Conservation (phyloP, 192 early-diverging fungal genomes). For the Piromyces finnis region DNA sequence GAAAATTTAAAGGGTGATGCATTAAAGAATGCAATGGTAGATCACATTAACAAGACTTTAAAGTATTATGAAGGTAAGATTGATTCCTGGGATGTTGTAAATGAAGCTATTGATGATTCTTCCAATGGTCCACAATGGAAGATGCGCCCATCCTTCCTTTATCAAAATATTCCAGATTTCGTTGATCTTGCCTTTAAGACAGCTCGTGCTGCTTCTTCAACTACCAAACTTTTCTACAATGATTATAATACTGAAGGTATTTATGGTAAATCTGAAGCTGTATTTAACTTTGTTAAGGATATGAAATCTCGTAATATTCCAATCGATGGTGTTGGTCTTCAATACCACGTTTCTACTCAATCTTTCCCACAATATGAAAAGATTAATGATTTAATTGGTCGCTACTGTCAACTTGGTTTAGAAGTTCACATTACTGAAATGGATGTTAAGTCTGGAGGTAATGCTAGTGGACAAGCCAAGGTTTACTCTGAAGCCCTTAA, state of each 20-base stretch:
- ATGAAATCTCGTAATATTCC: slow-evolving; percentile 5
- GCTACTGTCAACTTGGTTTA: neutral
- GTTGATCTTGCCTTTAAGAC: slow-evolving; percentile 9
- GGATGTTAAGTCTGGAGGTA: neutral
- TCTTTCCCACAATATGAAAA: neutral
- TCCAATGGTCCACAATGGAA: slow-evolving; percentile 3
- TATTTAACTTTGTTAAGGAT: slow-evolving; percentile 4
- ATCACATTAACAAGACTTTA: neutral
- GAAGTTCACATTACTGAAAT: neutral
- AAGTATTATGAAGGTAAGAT: neutral
- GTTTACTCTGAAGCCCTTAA: neutral
- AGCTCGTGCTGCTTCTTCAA: slow-evolving; percentile 9
- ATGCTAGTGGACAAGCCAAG: neutral
- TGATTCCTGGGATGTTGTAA: slow-evolving; percentile 6
- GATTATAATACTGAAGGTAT: slow-evolving; percentile 7
- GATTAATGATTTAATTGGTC: neutral
- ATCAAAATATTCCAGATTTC: slow-evolving; percentile 4
- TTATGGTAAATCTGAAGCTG: slow-evolving; percentile 4
- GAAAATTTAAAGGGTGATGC: neutral
- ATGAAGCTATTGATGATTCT: neutral
- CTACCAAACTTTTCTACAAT: slow-evolving; percentile 13
- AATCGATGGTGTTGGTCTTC: slow-evolving; percentile 13
- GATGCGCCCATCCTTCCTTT: slow-evolving; percentile 6
- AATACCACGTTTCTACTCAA: slow-evolving; percentile 8
- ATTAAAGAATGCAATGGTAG: neutral